These are phyloP conservation scores for Phialophora expanda DNA, from an alignment of 2,329 filamentous ascomycete species.

Conservation along the genomic window DNA sequence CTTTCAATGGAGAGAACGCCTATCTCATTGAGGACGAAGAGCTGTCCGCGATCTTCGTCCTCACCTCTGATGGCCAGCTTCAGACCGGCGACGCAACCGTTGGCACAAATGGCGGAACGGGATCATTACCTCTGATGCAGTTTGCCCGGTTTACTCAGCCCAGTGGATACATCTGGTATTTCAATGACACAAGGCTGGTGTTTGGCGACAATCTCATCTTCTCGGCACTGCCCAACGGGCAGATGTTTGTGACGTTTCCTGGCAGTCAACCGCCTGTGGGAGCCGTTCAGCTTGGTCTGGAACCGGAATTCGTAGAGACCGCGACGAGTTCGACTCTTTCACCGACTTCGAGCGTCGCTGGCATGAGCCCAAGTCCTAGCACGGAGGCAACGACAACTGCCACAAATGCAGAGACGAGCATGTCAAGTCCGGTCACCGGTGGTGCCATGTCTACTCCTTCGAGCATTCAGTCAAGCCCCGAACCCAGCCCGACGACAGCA, in stretches of 20 bases:
- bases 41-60: conserved; percentile 21
- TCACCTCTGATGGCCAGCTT: conserved; percentile 22
- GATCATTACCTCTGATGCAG: conserved; percentile 21
- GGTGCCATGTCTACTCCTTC: neutral
- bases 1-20: conserved; percentile 16
- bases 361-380: neutral
- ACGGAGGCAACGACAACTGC: neutral
- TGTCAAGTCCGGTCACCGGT: neutral
- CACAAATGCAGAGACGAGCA: neutral
- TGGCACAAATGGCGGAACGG: conserved; percentile 12
- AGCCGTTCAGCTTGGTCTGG: conserved; percentile 18
- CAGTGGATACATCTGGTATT: conserved; percentile 19
- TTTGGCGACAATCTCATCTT: conserved; percentile 25
- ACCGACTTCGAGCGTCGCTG: conserved; percentile 1
- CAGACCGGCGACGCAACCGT: conserved; percentile 5
- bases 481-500: neutral
- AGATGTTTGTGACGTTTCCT: conserved; percentile 21
- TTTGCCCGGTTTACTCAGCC: neutral
- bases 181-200: conserved; percentile 20
- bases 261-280: conserved; percentile 19
- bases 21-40: conserved; percentile 14
- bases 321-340: conserved; percentile 1
- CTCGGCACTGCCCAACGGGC: conserved; percentile 11
- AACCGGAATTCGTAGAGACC: conserved; percentile 16
- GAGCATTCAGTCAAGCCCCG: neutral